Conservation (phyloP, 805 yeast genomes). For the Lipomyces mesembrius region DNA sequence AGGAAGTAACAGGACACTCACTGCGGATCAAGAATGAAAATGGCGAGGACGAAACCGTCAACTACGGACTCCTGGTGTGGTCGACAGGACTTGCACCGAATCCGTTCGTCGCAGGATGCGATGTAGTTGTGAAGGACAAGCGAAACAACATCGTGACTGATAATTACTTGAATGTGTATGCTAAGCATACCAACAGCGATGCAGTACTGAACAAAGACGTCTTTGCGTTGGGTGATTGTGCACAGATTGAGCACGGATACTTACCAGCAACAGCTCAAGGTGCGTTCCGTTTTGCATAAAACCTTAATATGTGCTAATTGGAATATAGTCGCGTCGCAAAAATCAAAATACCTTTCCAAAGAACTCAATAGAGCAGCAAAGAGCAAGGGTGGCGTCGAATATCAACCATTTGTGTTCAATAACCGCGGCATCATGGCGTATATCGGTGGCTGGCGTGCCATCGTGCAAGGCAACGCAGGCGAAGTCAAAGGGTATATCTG, state of each 20-base stretch:
- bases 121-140: conserved; percentile 59
- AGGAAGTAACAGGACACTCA: conserved; percentile 58
- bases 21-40: conserved; percentile 60
- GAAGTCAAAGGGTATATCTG: conserved; percentile 30
- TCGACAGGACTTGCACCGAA: conserved; percentile 75
- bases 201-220: conserved; percentile 52
- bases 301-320: neutral
- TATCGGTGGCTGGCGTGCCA: conserved; percentile 51
- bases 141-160: conserved; percentile 64
- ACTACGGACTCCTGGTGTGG: conserved; percentile 73
- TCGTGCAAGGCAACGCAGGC: conserved; percentile 26
- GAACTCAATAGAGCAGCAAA: conserved; percentile 57
- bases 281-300: conserved; percentile 48
- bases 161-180: conserved; percentile 62
- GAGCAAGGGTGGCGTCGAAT: conserved; percentile 53
- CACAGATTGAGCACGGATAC: conserved; percentile 66
- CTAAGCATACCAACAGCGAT: conserved; percentile 46
- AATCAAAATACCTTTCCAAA: conserved; percentile 66
- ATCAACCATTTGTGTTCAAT: conserved; percentile 62
- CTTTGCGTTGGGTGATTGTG: conserved; percentile 73
- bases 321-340: conserved; percentile 49
- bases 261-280: conserved; percentile 77
- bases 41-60: conserved; percentile 50
- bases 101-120: conserved; percentile 57
- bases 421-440: conserved; percentile 72